Conservation (phyloP, 495 filamentous ascomycete genomes). For the Penicillium mononematosum region DNA sequence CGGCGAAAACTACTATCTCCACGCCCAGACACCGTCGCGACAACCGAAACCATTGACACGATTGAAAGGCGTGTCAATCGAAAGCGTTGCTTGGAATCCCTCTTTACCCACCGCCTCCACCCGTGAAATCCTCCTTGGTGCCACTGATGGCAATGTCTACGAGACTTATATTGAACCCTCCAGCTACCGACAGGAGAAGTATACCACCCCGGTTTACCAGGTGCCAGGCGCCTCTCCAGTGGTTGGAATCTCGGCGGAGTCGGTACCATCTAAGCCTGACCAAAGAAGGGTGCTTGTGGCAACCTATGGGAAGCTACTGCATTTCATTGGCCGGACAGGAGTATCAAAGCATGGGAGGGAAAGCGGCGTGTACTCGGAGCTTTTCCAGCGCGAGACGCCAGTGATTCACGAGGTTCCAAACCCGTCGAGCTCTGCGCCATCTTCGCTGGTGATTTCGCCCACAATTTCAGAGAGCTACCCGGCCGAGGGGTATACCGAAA, state of each 20-base stretch:
- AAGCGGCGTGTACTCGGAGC: slow-evolving; percentile 76
- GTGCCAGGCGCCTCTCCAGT: slow-evolving; percentile 71
- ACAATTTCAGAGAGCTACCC: slow-evolving; percentile 54
- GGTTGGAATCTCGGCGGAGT: slow-evolving; percentile 78
- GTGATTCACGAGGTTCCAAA: slow-evolving; percentile 64
- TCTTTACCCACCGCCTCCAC: slow-evolving; percentile 95
- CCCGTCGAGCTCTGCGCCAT: slow-evolving; percentile 55
- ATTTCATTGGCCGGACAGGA: slow-evolving; percentile 74
- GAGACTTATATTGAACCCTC: slow-evolving; percentile 94
- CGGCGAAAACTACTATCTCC: slow-evolving; percentile 96
- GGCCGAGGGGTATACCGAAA: slow-evolving; percentile 54
- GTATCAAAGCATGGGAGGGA: slow-evolving; percentile 62
- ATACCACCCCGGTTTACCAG: slow-evolving; percentile 77
- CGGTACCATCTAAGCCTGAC: slow-evolving; percentile 63
- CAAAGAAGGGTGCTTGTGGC: slow-evolving; percentile 72
- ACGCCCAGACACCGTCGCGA: slow-evolving; percentile 73
- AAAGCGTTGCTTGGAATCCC: slow-evolving; percentile 92
- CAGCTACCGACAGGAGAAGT: slow-evolving; percentile 89
- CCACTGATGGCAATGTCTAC: slow-evolving; percentile 89
- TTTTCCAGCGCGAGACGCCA: slow-evolving; percentile 86
- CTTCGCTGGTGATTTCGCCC: slow-evolving; percentile 71
- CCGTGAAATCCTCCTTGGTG: slow-evolving; percentile 89
- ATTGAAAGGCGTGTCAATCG: slow-evolving; percentile 80
- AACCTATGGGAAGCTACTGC: slow-evolving; percentile 70
- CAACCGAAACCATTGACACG: slow-evolving; percentile 79